Base-by-base conservation (phyloP, 2,329 filamentous ascomycete genomes). In the Fonsecaea monophora region DNA sequence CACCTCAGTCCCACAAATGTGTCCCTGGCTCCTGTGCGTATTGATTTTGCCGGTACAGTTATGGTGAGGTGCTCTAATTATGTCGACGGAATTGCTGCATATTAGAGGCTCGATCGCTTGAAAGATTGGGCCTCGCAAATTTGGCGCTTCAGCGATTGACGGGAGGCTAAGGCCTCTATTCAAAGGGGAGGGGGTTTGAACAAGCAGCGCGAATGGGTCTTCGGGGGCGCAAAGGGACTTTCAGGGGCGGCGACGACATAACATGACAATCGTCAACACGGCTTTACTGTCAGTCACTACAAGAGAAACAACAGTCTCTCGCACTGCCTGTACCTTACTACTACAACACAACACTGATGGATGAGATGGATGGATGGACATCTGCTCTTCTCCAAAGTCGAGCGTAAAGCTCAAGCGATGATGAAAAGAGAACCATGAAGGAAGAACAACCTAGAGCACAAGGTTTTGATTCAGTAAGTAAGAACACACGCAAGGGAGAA, bases 331-430 rank as follows among this genome's bases (percentile, higher is more conserved):
- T 7, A n/a, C 45, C 12, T 48, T 8, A 15, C 35, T 10, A 38
- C 53, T 13, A 37, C 25, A 18, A 34, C 45, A 60, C 60, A 37
- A 10, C 13, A 32, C 7, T 15, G 30, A 25, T 25, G 25, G 25
- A 25, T 25, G 25, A 25, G 25, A 2, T 25, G 25, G 25, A 25
- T 25, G 25, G 25, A 25, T 25, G 25, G 10, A 35, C 45, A 32
- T 35, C 45, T 10, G 37, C 65, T 70, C 65, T 68, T 70, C 68
- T 70, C 68, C 65, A 68, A 62, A 12, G 40, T 30, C 60, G 62
- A 65, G 65, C 68, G 65, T 70, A 53, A 68, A 68, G 68, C 68
- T 56, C 50, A 54, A 62, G 55, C 58, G 21, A 63, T 66, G 65
- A 70, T 70, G 68, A 70, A 70, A 70, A 70, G 65, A 25, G 7